Evolutionary conservation across 495 filamentous ascomycete species (phyloP), one percentile per base, ranked within the genome.

Genomic region (Penicillium desertorum): DNA sequence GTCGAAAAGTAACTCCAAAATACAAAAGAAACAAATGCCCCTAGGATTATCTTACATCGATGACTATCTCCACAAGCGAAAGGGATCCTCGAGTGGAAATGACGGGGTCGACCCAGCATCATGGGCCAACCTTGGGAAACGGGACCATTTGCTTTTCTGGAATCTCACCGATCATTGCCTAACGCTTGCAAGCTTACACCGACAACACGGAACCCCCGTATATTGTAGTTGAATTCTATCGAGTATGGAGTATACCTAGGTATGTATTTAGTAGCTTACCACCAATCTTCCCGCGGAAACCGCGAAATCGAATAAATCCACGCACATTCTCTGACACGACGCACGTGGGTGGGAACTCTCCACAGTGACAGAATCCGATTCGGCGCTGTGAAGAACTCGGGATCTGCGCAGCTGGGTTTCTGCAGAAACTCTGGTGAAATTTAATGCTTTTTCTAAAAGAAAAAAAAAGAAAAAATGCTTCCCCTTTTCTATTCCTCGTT

Each of bases 311-410:
- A 14, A 37, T 12, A 14, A 16, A 16, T 2, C 14, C 34, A 16
- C 14, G 14, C 34, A n/a, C 14, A 37, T n/a, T 37, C 14, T 30
- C 17, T 11, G 41, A 34, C 39, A 16, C 2, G n/a, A 22, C 10
- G 58, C 58, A 56, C 25, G 42, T 47, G 41, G 46, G 56, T 59
- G 60, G 60, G 39, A 54, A 59, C 56, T 32, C 5, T 39, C 54
- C 49, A 36, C 14, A 11, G 1, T 25, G 25, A 44, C 41, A 11
- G 41, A 36, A 32, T 20, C 48, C 17, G 11, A 50, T 60, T 56
- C n/a, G 36, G 32, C 47, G 12, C 37, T 30, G 50, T 17, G 54
- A 54, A 51, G 44, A 52, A 14, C n/a, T 32, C 14, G 16, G 12
- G 44, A 50, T 19, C n/a, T 30, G n/a, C 27, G 36, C 22, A 47